Evolutionary conservation across 78 protist genomes (phyloP), one percentile per base, ranked within the genome.

Genomic region (Parvularia atlantis): DNA sequence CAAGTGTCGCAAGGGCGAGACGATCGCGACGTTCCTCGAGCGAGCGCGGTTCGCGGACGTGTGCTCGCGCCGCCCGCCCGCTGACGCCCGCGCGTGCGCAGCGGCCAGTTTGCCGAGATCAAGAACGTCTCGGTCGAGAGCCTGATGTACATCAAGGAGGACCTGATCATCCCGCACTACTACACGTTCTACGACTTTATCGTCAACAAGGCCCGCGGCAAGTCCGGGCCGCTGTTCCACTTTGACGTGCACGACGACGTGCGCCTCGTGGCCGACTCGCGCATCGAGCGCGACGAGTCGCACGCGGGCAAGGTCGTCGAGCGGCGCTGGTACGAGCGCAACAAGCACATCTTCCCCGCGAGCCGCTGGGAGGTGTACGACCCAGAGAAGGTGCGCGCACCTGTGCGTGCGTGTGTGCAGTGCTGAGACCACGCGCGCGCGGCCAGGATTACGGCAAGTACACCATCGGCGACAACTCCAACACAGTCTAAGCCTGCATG

Each of bases 271-370:
- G 30, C 40, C 53, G 91, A 91, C 65, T 89, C 96, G 56, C 56
- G 56, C 19, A 69, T 80, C n/a, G 91, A 88, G 79, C 84, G 84
- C 58, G 88, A 88, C 37, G 60, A 77, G 83, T 69, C 86, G 26
- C 93, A 88, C 77, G 93, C 93, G 0, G 93, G 86, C 57, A 88
- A 88, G 56, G 83, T 92, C 22, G 75, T 84, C 1, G 79, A 68
- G 44, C 72, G 90, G 11, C 37, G 67, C 9, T 87, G 91, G 91
- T 92, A 89, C 70, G 94, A 92, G 69, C 54, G 65, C 39, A 87
- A 92, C 80, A 87, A 89, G 81, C 94, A 90, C 78, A 79, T 85
- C 28, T 92, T 90, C 68, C 96, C 96, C 20, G 90, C 91, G 44
- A 67, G 71, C 17, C 73, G 93, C 40, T 88, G 93, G 93, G 82